Evolutionary conservation across 2,329 filamentous ascomycete genomes (phyloP), one percentile per base, ranked within the genome.

Genomic region (Pseudophaeomoniella oleicola): DNA sequence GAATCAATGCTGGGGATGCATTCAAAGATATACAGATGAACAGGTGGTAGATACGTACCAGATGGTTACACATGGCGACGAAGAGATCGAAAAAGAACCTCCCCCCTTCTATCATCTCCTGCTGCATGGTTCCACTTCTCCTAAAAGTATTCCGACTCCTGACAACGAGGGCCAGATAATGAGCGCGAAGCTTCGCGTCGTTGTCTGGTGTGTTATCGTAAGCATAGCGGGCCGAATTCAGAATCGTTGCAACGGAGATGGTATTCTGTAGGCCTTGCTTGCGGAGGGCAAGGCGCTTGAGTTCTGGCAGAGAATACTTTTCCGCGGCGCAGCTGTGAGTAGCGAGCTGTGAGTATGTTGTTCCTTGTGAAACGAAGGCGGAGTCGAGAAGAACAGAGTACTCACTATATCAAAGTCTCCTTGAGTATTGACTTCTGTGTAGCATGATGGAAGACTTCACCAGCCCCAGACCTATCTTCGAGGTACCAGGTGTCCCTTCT

Each of bases 51-150:
- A 32, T 39, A 59, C 80, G 55, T 75, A 68, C 83, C 52, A 93
- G 81, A 53, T 93, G 84, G 55, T 94, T 93, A 60, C 82, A 86
- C 60, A 94, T 75, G 13, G 87, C 85, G 35, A 94, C 87, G 55
- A 94, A 94, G 32, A 94, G 67, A 54, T 94, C 87, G 54, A 94
- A 94, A 64, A 93, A 94, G 40, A 93, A 67, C 51, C 81, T 81
- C 37, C 84, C 84, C 17, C 87, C 87, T 42, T 75, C 74, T 56
- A 81, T 81, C 86, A 94, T 94, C 63, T 94, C 86, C 47, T 83
- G 74, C 61, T 94, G 87, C 86, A 94, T 93, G 3, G 86, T 94
- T 37, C 86, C 85, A 58, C 85, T 93, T 38, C 84, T 72, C 68
- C 93, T 94, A 62, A 94, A 94, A 2, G 84, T 93, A 52, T 74